Evolutionary conservation across 352 stramenopile genomes (phyloP), one percentile per base, ranked within the genome.

Genomic region (Peronospora destructor): DNA sequence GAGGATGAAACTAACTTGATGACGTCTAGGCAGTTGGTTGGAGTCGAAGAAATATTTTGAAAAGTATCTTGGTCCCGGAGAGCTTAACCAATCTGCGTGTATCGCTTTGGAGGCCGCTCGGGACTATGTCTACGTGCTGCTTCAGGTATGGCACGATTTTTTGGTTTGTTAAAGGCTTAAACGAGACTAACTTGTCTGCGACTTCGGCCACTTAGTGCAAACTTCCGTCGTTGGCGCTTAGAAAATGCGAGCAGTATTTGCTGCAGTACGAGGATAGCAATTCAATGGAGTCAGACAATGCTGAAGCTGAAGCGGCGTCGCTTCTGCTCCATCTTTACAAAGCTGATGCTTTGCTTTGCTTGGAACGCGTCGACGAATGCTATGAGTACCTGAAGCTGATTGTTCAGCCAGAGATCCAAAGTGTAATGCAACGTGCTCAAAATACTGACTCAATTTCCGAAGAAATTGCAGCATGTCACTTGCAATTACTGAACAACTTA

Each of bases 401-500:
- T 25, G 61, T 73, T 12, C 40, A 81, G 34, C 72, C 59, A 1
- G 55, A 66, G 33, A 45, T 73, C 3, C 21, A 48, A 53, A 49
- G 46, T 5, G 16, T 49, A n/a, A 44, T 56, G 28, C 32, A 32
- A 25, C 42, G 46, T 34, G 17, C 25, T 13, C 1, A 14, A 6
- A 13, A n/a, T 11, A 16, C 14, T 21, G 25, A 42, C 14, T n/a
- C 23, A 11, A 36, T 48, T 0, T 43, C 14, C 2, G 42, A 40
- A 42, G 74, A 86, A 39, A 21, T 84, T n/a, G 1, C 8, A 17
- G 14, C 48, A 4, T 74, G 67, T 39, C 77, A 87, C 38, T 56
- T 58, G 1, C 76, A 88, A 16, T 34, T 93, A 11, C 45, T 91
- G 4, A 90, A 90, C 56, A 94, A 94, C 51, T 37, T 91, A 13